Base-by-base conservation (phyloP, 2,329 filamentous ascomycete species). In the Dactylonectria estremocensis region DNA sequence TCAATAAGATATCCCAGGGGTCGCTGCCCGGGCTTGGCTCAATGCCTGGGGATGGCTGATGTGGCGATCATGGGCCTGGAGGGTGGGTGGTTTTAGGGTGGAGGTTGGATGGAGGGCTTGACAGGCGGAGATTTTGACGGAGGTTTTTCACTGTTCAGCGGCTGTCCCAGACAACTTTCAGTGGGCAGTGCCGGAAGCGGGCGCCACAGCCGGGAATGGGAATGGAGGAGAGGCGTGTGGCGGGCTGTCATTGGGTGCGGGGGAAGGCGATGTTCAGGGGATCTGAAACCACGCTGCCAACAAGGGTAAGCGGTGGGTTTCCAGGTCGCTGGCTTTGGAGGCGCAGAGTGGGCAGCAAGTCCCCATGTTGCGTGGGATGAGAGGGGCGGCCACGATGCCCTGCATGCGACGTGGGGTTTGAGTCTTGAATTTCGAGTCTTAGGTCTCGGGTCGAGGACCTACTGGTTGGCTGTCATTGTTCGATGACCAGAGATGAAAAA, bases 241-340 rank as follows among this genome's bases (percentile, higher is more conserved):
- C 49, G 28, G 28, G 49, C 49, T 14, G 10, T 9, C 28, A 35
- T 53, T 53, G 49, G 49, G n/a, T 13, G 7, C 18, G 18, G 16
- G 9, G 5, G 9, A 28, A 8, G 9, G 11, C 22, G 10, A 6
- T 31, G 7, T 28, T 31, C 24, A 16, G 24, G 28, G 49, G 16
- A 52, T n/a, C 24, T 53, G 49, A 53, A 53, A 53, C 49, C 28
- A 35, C 28, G 49, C 11, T 43, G 40, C 40, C 40, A 43, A n/a
- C 24, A 28, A 28, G 24, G 24, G 24, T 28, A 28, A 28, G 24
- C 4, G 24, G 24, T 28, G 40, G 40, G 37, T 14, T 14, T 43
- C 40, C 16, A 9, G 14, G 14, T n/a, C 8, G 40, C 14, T 43
- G 40, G 40, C 40, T 43, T 7, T 16, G 24, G 24, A 28, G 24